These are phyloP conservation scores for Metarhizium sp. DNA, from an alignment of 2,329 filamentous ascomycete species.

Conservation along the genomic window DNA sequence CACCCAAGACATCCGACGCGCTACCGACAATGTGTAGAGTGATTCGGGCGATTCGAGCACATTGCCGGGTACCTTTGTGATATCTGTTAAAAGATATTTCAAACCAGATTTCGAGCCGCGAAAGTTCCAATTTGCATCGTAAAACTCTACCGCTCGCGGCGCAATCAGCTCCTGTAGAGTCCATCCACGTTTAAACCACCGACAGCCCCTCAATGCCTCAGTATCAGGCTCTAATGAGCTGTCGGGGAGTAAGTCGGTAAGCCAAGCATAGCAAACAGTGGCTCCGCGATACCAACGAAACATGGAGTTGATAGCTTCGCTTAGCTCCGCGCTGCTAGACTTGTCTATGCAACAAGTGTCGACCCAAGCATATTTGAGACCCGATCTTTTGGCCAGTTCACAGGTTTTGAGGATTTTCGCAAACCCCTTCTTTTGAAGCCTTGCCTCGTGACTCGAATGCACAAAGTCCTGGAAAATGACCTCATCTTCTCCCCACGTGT, in stretches of 20 bases:
- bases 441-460: not conserved
- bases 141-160: slow-evolving; percentile 15
- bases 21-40: slow-evolving; percentile 1
- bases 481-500: slow-evolving; percentile 23
- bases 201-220: not conserved
- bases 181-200: slow-evolving; percentile 7
- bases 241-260: not conserved
- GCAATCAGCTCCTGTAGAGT: slow-evolving; percentile 13
- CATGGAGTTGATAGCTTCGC: slow-evolving; percentile 6
- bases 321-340: slow-evolving; percentile 4
- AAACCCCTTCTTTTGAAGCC: slow-evolving; percentile 12
- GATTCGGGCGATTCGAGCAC: slow-evolving; percentile 7
- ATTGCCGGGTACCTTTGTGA: slow-evolving; percentile 11
- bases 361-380: slow-evolving; percentile 16
- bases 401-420: slow-evolving; percentile 14
- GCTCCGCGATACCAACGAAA: slow-evolving; percentile 2
- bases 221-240: not conserved
- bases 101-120: slow-evolving; percentile 14
- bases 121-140: slow-evolving; percentile 7
- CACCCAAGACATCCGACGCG: slow-evolving; percentile 12
- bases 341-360: slow-evolving; percentile 12
- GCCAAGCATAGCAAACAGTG: slow-evolving; percentile 2
- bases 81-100: slow-evolving; percentile 11
- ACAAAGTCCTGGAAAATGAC: slow-evolving; percentile 15
- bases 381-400: slow-evolving; percentile 7